phyloP scores from a whole-genome alignment of 768 basidiomycete species.

The Leccinum ochraceum region DNA sequence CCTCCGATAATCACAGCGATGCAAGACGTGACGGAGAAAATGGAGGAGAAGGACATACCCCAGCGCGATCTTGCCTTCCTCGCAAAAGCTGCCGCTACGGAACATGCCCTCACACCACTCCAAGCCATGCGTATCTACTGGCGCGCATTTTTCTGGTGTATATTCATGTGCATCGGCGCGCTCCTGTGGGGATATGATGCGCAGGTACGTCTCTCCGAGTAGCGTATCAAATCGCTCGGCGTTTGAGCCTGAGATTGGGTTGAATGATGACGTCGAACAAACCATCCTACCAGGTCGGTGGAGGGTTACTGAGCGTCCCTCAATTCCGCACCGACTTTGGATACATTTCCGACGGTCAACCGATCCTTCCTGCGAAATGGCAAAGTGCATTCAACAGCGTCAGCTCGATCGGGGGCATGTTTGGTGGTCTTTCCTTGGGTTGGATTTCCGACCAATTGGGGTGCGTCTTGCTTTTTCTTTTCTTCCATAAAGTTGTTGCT shows the following conservation, averaged over 20 bases:
- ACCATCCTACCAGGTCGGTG: constrained; percentile 12
- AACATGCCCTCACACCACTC: constrained; percentile 21
- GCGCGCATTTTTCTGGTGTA: constrained; percentile 28
- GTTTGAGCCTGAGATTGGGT: neutral
- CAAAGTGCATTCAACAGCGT: constrained; percentile 30
- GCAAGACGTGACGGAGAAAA: constrained; percentile 10
- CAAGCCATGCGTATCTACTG: constrained; percentile 26
- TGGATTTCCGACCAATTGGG: constrained; percentile 26
- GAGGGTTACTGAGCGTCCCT: constrained; percentile 23
- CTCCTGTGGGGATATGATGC: constrained; percentile 30
- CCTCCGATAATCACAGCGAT: constrained; percentile 7
- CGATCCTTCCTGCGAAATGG: constrained; percentile 28
- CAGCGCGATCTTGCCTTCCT: constrained; percentile 20
- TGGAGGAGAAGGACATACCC: constrained; percentile 7
- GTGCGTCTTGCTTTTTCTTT: neutral
- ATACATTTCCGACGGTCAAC: constrained; percentile 1
- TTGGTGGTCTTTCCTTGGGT: constrained; percentile 27
- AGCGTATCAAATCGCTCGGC: neutral
- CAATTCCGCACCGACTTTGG: constrained; percentile 32
- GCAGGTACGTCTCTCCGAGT: constrained; percentile 19
- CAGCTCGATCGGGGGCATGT: constrained; percentile 29
- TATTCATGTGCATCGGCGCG: constrained; percentile 26
- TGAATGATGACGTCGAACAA: neutral
- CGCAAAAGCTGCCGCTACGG: constrained; percentile 22
- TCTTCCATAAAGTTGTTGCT: neutral